Percentiles rank a stretch among this genome's conserved stretches.
phyloP scores from a whole-genome alignment of 306 rosid genomes.

The Quercus gilva region DNA sequence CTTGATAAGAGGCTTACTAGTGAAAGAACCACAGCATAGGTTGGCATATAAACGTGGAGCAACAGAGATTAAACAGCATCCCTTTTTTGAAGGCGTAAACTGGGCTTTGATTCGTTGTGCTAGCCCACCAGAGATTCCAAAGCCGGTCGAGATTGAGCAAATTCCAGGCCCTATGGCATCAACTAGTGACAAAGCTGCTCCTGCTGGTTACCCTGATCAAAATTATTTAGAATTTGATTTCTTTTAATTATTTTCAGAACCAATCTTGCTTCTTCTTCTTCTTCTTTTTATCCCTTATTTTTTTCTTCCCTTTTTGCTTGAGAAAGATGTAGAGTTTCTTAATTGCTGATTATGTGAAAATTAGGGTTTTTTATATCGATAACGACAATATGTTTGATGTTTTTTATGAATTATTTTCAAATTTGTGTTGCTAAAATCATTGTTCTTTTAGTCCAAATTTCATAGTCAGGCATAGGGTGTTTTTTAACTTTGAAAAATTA shows the following conservation, averaged over 20 bases:
- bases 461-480: too few relatives aligned
- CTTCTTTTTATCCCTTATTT: neutral
- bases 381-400: slow-evolving; percentile 29
- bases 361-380: slow-evolving; percentile 7
- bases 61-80: slow-evolving; percentile 52
- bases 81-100: slow-evolving; percentile 53
- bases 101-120: slow-evolving; percentile 61
- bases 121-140: slow-evolving; percentile 55
- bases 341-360: slow-evolving; percentile 27
- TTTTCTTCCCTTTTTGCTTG: slow-evolving; percentile 11
- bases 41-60: slow-evolving; percentile 56
- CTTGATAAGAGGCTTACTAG: slow-evolving; percentile 45
- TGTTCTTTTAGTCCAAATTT: slow-evolving; percentile 1
- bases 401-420: slow-evolving; percentile 24
- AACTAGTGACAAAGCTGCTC: slow-evolving; percentile 22
- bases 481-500: too few relatives aligned
- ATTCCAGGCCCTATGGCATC: slow-evolving; percentile 35
- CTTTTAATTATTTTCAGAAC: slow-evolving; percentile 37
- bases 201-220: slow-evolving; percentile 34
- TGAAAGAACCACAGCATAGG: slow-evolving; percentile 52
- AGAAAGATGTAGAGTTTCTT: slow-evolving; percentile 34
- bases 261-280: slow-evolving; percentile 10
- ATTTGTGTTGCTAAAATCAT: slow-evolving; percentile 27
- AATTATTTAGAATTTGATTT: slow-evolving; percentile 56
- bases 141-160: slow-evolving; percentile 40